Evolutionary conservation across 495 filamentous ascomycete genomes (phyloP), one percentile per base, ranked within the genome.

Genomic region (Cercophora newfieldiana): DNA sequence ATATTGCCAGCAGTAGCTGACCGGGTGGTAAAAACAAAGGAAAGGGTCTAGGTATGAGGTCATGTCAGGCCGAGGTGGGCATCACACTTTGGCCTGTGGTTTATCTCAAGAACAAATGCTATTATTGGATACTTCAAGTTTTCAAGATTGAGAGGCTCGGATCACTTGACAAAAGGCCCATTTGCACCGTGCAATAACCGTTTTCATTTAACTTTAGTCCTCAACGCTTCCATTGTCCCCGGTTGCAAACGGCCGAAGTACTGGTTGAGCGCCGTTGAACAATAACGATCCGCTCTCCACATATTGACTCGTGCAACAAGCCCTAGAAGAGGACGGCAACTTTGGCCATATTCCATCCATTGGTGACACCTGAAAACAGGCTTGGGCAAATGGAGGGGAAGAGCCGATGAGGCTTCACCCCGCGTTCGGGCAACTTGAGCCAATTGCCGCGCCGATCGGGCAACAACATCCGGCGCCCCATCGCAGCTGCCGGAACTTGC

Each of bases 361-460:
- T n/a, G n/a, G 37, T 44, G 37, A 2, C 37, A 14, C 37, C 37
- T 14, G 37, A 44, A 44, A 44, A 19, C 50, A 5, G 50, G 50
- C 22, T 53, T 24, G 7, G 5, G 18, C 6, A 6, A 7, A 53
- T n/a, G 50, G 22, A 8, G 50, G 50, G 22, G 50, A 19, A 19
- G 50, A 14, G 3, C 18, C 4, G 37, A 8, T 14, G 22, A 22
- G 12, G 7, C 6, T 22, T 14, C 5, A 22, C 50, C 50, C 50
- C 50, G 63, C 63, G 63, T 65, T 65, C 29, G 24, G 62, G 26
- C 7, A 37, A 28, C 57, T 64, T 7, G 60, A 21, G 53, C 14
- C 56, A 4, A 18, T 51, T 53, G 26, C 49, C 28, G 64, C 57
- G 25, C 50, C 19, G 50, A 26, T 53, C 50, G 50, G 50, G n/a